These are phyloP conservation scores for Zoysia pacifica DNA, from an alignment of 176 grass and related monocot genomes.

Conservation along the genomic window DNA sequence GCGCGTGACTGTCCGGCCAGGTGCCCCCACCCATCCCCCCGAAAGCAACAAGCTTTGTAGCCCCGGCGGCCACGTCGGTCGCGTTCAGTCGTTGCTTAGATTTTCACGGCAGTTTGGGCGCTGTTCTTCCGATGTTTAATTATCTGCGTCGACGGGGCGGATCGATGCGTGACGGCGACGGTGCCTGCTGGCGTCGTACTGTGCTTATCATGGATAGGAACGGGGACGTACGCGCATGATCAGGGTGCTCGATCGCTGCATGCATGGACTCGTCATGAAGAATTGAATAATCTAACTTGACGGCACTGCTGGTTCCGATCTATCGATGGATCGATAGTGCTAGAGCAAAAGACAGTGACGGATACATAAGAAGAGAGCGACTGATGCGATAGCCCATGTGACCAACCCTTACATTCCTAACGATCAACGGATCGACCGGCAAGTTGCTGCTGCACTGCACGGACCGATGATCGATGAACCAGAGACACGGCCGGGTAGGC, in stretches of 20 bases:
- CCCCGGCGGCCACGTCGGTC: not conserved
- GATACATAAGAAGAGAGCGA: not conserved
- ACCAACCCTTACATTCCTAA: not conserved
- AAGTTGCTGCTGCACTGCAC: not conserved
- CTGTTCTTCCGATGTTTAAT: not conserved
- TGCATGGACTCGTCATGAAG: not conserved
- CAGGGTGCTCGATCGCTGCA: not conserved
- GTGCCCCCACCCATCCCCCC: not conserved
- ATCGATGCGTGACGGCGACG: not conserved
- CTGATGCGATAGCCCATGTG: not conserved
- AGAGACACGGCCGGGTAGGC: not conserved
- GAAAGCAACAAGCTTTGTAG: conserved; percentile 28
- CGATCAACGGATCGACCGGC: not conserved
- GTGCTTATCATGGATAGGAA: conserved; percentile 33
- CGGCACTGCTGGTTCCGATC: not conserved
- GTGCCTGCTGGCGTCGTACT: not conserved
- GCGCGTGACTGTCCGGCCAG: not conserved
- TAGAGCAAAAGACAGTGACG: conserved; percentile 3
- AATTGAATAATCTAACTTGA: not conserved
- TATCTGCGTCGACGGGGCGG: not conserved
- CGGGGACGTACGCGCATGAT: not conserved
- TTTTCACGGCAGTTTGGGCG: not conserved
- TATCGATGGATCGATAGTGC: not conserved
- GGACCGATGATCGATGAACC: not conserved
- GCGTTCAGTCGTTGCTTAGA: too few relatives aligned